Evolutionary conservation across 2,329 filamentous ascomycete genomes (phyloP).

Genomic region (Magnaporthiopsis incrustans): DNA sequence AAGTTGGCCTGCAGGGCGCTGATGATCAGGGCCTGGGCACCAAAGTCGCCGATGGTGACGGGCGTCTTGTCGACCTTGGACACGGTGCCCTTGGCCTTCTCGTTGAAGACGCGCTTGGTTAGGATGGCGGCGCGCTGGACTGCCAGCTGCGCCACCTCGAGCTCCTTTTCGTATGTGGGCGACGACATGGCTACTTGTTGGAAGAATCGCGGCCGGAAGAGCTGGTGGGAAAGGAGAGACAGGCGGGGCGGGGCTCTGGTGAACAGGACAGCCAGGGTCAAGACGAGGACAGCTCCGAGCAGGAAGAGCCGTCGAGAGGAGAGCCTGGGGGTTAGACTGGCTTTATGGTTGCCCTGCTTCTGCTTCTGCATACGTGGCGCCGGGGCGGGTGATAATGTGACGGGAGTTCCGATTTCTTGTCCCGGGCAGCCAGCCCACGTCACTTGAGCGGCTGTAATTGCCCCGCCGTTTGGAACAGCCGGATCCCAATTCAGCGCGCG

Average conservation of each 20-base stretch:
- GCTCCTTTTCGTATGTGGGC: constrained; percentile 66
- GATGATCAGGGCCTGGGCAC: constrained; percentile 94
- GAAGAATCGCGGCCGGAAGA: constrained; percentile 10
- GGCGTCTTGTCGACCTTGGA: constrained; percentile 94
- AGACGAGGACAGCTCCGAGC: constrained; percentile 6
- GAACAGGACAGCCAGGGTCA: constrained; percentile 16
- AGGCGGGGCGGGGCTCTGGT: constrained; percentile 14
- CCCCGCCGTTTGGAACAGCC: not conserved
- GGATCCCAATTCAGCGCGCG: not conserved
- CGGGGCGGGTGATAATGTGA: not conserved
- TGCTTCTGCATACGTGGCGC: not conserved
- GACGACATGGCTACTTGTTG: constrained; percentile 35
- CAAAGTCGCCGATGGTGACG: constrained; percentile 96
- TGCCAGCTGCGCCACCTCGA: constrained; percentile 76
- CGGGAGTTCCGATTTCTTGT: not conserved
- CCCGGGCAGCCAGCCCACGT: not conserved
- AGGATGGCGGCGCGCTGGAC: constrained; percentile 66
- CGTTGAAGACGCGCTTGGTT: constrained; percentile 52
- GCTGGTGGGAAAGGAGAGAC: constrained; percentile 12
- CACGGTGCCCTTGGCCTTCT: constrained; percentile 89
- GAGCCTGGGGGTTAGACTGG: not conserved
- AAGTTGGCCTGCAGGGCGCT: constrained; percentile 83
- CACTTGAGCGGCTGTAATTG: not conserved
- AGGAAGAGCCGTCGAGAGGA: not conserved
- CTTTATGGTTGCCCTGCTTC: not conserved